Evolutionary conservation across 768 basidiomycete genomes (phyloP).

Genomic region (Tylopilus sp.): DNA sequence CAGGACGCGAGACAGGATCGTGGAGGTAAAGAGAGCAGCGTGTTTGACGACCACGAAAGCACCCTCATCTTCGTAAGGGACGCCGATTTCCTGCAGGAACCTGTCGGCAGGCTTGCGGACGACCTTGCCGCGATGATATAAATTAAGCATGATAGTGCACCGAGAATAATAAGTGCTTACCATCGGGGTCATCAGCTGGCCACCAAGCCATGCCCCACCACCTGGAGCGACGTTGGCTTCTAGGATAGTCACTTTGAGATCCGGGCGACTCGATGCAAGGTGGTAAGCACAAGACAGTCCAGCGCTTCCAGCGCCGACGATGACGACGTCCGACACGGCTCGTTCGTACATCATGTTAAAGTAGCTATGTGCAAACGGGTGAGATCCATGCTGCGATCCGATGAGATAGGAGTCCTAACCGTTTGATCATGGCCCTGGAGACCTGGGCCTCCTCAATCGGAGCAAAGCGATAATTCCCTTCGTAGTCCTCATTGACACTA

Average conservation of each 20-base stretch:
- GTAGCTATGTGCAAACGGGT: constrained; percentile 44
- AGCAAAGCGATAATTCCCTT: constrained; percentile 64
- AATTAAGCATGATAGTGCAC: neutral
- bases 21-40: constrained; percentile 78
- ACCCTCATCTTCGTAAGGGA: constrained; percentile 78
- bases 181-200: constrained; percentile 79
- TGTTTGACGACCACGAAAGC: constrained; percentile 78
- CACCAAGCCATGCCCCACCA: constrained; percentile 76
- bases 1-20: constrained; percentile 66
- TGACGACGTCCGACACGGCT: constrained; percentile 72
- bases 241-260: constrained; percentile 62
- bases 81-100: constrained; percentile 66
- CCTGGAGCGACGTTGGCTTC: constrained; percentile 81
- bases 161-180: constrained; percentile 30
- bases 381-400: neutral
- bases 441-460: constrained; percentile 77
- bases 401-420: constrained; percentile 33
- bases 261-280: constrained; percentile 62
- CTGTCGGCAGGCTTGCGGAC: constrained; percentile 74
- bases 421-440: constrained; percentile 71
- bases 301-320: constrained; percentile 69
- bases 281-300: constrained; percentile 75
- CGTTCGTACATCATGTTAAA: constrained; percentile 72
- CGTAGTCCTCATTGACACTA: constrained; percentile 38
- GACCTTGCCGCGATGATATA: constrained; percentile 40